phyloP scores from a whole-genome alignment of 2,329 filamentous ascomycete genomes.

The Claviceps maximensis region DNA sequence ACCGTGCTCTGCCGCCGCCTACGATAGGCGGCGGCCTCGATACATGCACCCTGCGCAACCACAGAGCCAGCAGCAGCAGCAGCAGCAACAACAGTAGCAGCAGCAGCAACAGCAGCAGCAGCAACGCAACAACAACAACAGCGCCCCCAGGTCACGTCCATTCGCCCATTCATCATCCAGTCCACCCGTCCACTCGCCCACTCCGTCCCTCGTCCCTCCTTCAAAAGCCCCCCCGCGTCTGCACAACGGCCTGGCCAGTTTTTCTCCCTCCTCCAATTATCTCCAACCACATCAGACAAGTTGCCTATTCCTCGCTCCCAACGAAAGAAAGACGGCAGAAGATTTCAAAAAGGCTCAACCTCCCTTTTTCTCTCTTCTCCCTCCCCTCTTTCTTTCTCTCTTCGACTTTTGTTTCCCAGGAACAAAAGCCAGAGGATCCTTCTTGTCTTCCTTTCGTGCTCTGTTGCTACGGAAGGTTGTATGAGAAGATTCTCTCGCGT shows the following conservation, averaged over 20 bases:
- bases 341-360: constrained; percentile 21
- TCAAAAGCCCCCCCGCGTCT: constrained; percentile 27
- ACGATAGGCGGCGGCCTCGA: constrained; percentile 5
- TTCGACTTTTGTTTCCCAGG: constrained; percentile 41
- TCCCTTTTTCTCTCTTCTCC: constrained; percentile 19
- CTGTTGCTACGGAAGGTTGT: constrained; percentile 42
- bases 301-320: constrained; percentile 2
- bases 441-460: constrained; percentile 57
- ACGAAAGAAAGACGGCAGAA: constrained; percentile 21
- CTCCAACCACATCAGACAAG: constrained; percentile 21
- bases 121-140: no score
- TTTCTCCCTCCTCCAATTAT: constrained; percentile 25
- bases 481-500: constrained; percentile 53
- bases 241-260: constrained; percentile 15
- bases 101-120: no score
- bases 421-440: constrained; percentile 52
- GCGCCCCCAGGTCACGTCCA: background rate
- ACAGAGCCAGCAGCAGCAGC: background rate
- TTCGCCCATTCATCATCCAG: background rate
- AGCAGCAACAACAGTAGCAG: no score
- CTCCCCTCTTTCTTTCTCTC: constrained; percentile 19
- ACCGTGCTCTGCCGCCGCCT: background rate
- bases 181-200: constrained; percentile 7
- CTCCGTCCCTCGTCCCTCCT: constrained; percentile 19
- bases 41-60: constrained; percentile 14